These are phyloP conservation scores for Aspergillus brunneoviolaceus DNA, from an alignment of 2,329 filamentous ascomycete species.

Conservation along the genomic window DNA sequence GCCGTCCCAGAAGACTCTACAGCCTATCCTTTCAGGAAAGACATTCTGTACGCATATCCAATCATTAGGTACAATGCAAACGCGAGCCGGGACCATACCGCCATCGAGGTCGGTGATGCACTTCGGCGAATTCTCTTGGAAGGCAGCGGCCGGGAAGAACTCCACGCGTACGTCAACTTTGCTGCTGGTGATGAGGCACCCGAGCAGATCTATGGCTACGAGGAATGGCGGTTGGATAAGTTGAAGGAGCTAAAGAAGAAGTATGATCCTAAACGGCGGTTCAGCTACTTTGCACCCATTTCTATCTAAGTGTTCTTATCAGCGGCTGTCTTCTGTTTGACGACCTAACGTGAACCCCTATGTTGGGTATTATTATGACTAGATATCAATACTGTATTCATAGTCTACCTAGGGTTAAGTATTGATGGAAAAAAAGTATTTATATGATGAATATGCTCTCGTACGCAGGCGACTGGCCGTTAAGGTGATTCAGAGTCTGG, in stretches of 20 bases:
- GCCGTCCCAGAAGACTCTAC: constrained; percentile 33
- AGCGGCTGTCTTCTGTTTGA: not conserved
- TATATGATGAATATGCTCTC: too few species aligned
- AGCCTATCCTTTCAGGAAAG: too few species aligned
- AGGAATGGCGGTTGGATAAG: constrained; percentile 50
- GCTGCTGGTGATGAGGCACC: constrained; percentile 50
- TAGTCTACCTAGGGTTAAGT: not conserved
- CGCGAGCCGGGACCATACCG: constrained; percentile 34
- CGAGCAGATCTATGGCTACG: constrained; percentile 49
- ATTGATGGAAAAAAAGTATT: too few species aligned
- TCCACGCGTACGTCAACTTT: constrained; percentile 54
- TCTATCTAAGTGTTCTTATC: not conserved
- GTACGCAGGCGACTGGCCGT: too few species aligned
- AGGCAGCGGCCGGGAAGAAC: constrained; percentile 32
- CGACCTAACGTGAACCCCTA: not conserved
- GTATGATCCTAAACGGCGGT: constrained; percentile 25
- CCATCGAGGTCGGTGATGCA: constrained; percentile 38
- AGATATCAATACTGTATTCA: not conserved
- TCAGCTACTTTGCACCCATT: constrained; percentile 12
- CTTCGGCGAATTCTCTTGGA: constrained; percentile 42
- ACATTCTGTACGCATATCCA: too few species aligned
- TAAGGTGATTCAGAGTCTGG: too few species aligned
- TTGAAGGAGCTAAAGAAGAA: constrained; percentile 37
- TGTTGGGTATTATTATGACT: not conserved
- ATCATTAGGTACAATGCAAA: constrained; percentile 31